A percentile compares a stretch with the other conserved stretches of the same genome.
Evolutionary conservation across 495 filamentous ascomycete genomes (phyloP).

Genomic region (Neurospora terricola): DNA sequence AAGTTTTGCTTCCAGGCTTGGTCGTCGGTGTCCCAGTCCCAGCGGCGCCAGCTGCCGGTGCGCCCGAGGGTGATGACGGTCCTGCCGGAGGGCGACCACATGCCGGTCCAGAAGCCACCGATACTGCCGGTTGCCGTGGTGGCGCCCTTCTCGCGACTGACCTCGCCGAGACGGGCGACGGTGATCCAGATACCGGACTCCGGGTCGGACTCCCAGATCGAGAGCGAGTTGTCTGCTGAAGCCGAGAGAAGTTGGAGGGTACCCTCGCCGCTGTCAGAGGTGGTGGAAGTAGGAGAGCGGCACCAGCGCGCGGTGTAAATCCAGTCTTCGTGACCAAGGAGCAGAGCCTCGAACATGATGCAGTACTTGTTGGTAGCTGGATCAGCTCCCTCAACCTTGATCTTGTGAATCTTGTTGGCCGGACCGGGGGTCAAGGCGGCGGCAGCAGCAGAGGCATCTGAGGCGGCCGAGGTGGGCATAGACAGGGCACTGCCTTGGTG

Average conservation of each 20-base stretch:
- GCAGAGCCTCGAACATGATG: slow-evolving; percentile 86
- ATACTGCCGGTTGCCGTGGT: slow-evolving; percentile 92
- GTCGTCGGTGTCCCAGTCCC: slow-evolving; percentile 40
- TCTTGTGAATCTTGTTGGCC: slow-evolving; percentile 71
- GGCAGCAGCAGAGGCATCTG: slow-evolving; percentile 26
- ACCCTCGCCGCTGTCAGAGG: slow-evolving; percentile 12
- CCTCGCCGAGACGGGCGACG: slow-evolving; percentile 74
- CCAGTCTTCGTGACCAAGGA: slow-evolving; percentile 97
- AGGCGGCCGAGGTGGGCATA: slow-evolving; percentile 27
- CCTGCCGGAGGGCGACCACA: slow-evolving; percentile 76
- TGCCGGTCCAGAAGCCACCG: slow-evolving; percentile 90
- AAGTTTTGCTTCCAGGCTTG: slow-evolving; percentile 67
- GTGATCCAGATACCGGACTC: slow-evolving; percentile 85
- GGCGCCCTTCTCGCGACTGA: slow-evolving; percentile 85
- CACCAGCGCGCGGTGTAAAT: slow-evolving; percentile 82
- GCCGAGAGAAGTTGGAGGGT: slow-evolving; percentile 72
- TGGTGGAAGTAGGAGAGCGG: slow-evolving; percentile 26
- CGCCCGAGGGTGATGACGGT: slow-evolving; percentile 72
- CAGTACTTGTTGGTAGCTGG: slow-evolving; percentile 43
- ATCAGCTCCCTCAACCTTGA: slow-evolving; percentile 31
- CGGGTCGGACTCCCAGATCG: slow-evolving; percentile 80
- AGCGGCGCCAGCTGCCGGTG: slow-evolving; percentile 87
- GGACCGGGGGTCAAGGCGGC: slow-evolving; percentile 46
- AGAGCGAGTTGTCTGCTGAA: slow-evolving; percentile 89
- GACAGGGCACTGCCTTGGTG: slow-evolving; percentile 59